Evolutionary conservation across 176 grass and related monocot genomes (phyloP).

Genomic region (Cenchrus americanus): DNA sequence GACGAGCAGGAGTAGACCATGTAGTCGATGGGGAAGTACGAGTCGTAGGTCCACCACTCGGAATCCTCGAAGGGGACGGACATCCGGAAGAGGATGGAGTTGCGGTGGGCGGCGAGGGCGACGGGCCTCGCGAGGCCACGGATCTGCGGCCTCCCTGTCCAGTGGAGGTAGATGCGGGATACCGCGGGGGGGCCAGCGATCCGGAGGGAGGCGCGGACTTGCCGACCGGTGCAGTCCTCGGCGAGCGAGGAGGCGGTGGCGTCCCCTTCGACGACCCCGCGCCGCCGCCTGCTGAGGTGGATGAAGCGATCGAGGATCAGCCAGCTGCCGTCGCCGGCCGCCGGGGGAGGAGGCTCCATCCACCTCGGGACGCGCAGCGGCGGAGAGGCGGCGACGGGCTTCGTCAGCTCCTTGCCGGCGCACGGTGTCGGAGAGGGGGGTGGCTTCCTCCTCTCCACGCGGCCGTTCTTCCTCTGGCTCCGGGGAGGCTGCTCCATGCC

Average conservation of each 20-base stretch:
- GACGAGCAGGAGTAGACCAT: constrained; percentile 8
- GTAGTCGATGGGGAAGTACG: neutral
- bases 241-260: neutral
- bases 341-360: too few relatives aligned
- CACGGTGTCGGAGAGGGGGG: too few relatives aligned
- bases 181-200: neutral
- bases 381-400: too few relatives aligned
- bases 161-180: constrained; percentile 31
- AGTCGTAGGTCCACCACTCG: fast-evolving
- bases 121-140: fast-evolving
- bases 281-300: neutral
- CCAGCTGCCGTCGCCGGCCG: neutral
- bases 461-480: too few relatives aligned
- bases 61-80: neutral
- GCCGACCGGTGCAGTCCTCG: neutral
- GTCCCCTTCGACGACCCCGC: neutral
- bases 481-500: too few relatives aligned
- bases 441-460: neutral
- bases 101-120: constrained; percentile 24
- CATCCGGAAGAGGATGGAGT: constrained; percentile 15
- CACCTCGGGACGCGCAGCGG: too few relatives aligned
- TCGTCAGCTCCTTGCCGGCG: neutral
- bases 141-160: neutral
- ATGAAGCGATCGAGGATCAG: neutral
- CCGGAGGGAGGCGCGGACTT: constrained; percentile 10